Evolutionary conservation across 495 filamentous ascomycete genomes (phyloP).

Genomic region (Xylaria curta): DNA sequence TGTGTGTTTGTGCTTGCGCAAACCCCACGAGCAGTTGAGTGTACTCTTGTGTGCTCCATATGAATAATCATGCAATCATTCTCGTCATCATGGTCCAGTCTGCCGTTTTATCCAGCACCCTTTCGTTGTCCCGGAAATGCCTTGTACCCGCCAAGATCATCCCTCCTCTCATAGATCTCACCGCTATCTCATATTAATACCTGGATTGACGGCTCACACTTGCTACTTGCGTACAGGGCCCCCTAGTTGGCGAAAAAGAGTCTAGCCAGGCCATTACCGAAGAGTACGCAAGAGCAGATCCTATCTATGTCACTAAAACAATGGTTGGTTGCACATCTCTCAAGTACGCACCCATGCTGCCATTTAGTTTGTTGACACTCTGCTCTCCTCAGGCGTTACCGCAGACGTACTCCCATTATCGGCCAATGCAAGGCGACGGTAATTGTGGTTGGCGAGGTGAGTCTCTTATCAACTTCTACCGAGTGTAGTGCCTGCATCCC

Average conservation of each 20-base stretch:
- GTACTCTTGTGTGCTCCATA: neutral
- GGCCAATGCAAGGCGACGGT: constrained; percentile 88
- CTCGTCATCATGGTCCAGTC: neutral
- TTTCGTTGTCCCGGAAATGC: neutral
- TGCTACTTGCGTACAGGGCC: constrained; percentile 63
- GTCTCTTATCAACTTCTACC: constrained; percentile 31
- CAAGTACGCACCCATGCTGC: neutral
- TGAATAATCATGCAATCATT: neutral
- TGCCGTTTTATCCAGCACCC: neutral
- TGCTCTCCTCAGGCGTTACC: constrained; percentile 68
- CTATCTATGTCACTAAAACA: constrained; percentile 82
- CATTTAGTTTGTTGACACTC: constrained; percentile 7
- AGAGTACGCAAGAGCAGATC: constrained; percentile 92
- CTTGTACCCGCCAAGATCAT: neutral
- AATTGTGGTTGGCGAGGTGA: constrained; percentile 98
- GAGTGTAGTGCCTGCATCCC: neutral
- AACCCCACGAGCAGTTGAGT: neutral
- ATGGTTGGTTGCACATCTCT: constrained; percentile 61
- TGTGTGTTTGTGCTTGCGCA: constrained; percentile 7
- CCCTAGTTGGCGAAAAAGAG: constrained; percentile 78
- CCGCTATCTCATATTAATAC: neutral
- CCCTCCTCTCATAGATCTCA: neutral
- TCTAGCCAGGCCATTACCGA: constrained; percentile 78
- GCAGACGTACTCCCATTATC: constrained; percentile 84
- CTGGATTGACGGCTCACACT: constrained; percentile 27